Conservation (phyloP, 768 basidiomycete species). For the Roridomyces roridus region DNA sequence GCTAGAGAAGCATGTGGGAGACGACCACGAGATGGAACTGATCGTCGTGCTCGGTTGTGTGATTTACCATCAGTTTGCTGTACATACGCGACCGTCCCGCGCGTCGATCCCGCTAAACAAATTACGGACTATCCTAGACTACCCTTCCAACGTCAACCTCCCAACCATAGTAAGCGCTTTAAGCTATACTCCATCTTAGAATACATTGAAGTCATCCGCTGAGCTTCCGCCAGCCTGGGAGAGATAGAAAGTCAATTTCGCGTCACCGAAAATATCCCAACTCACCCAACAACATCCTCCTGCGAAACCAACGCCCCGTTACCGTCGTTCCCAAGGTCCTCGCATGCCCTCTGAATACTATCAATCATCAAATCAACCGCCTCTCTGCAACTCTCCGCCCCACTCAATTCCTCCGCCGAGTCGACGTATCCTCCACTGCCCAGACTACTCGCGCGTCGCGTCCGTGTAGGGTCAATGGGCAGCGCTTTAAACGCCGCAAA, state of each 20-base stretch:
- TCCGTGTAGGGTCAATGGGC: slow-evolving; percentile 69
- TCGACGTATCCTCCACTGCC: slow-evolving; percentile 52
- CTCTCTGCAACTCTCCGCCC: slow-evolving; percentile 75
- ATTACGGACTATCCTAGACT: too few species aligned
- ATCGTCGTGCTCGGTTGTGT: too few species aligned
- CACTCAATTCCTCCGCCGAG: slow-evolving; percentile 64
- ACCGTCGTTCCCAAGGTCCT: slow-evolving; percentile 53
- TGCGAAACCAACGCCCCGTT: slow-evolving; percentile 28
- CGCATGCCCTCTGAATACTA: slow-evolving; percentile 70
- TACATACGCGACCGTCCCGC: too few species aligned
- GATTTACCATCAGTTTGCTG: too few species aligned
- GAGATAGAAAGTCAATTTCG: slow-evolving; percentile 17
- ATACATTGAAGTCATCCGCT: slow-evolving; percentile 83
- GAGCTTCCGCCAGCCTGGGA: slow-evolving; percentile 84
- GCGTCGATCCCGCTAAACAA: too few species aligned
- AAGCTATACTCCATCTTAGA: slow-evolving; percentile 94
- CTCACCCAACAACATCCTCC: slow-evolving; percentile 55
- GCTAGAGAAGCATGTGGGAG: too few species aligned
- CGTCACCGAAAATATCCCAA: slow-evolving; percentile 17
- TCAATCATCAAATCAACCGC: slow-evolving; percentile 79
- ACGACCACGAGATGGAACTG: too few species aligned
- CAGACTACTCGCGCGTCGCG: slow-evolving; percentile 52
- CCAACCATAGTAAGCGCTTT: slow-evolving; percentile 89
- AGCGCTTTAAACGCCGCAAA: slow-evolving; percentile 84
- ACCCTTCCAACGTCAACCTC: too few species aligned